Evolutionary conservation across 352 stramenopile species (phyloP).

Genomic region (Pythium aphanidermatum): DNA sequence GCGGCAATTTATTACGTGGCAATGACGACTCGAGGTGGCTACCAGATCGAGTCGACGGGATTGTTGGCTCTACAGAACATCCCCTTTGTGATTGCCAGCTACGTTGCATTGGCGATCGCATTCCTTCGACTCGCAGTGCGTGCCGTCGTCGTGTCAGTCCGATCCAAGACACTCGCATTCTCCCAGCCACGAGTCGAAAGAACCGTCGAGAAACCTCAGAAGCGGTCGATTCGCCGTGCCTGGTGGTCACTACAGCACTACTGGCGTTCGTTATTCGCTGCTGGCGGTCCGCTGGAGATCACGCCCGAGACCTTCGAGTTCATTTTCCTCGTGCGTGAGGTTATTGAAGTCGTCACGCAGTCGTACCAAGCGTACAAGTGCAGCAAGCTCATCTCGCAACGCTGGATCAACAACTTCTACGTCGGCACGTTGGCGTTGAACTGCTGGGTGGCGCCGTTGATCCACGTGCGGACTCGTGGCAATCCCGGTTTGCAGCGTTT

Average conservation of each 20-base stretch:
- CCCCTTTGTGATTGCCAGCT: constrained; percentile 1
- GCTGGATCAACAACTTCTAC: constrained; percentile 6
- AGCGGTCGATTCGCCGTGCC: too few species aligned
- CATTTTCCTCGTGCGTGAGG: constrained; percentile 10
- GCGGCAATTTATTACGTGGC: constrained; percentile 9
- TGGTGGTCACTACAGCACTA: too few species aligned
- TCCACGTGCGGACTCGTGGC: constrained; percentile 1
- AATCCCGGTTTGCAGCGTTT: constrained; percentile 10
- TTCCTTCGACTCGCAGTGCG: constrained; percentile 1
- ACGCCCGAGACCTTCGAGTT: constrained; percentile 8
- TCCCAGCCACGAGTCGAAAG: constrained; percentile 13
- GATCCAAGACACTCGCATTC: background rate
- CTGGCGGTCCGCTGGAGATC: background rate
- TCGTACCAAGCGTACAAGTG: constrained; percentile 6
- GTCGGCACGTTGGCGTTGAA: constrained; percentile 7
- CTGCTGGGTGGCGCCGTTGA: constrained; percentile 18
- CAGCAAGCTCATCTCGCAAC: background rate
- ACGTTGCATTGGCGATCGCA: constrained; percentile 1
- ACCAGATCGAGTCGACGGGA: constrained; percentile 9
- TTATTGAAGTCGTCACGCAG: constrained; percentile 3
- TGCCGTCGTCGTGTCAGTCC: constrained; percentile 5
- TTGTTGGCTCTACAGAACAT: background rate
- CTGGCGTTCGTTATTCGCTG: background rate
- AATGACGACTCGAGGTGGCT: constrained; percentile 5
- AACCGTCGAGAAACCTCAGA: constrained; percentile 9